A percentile compares a stretch with the other conserved stretches of the same genome.
These are phyloP conservation scores for Leptosphaerulina australis DNA, from an alignment of 2,329 filamentous ascomycete genomes.

Conservation along the genomic window DNA sequence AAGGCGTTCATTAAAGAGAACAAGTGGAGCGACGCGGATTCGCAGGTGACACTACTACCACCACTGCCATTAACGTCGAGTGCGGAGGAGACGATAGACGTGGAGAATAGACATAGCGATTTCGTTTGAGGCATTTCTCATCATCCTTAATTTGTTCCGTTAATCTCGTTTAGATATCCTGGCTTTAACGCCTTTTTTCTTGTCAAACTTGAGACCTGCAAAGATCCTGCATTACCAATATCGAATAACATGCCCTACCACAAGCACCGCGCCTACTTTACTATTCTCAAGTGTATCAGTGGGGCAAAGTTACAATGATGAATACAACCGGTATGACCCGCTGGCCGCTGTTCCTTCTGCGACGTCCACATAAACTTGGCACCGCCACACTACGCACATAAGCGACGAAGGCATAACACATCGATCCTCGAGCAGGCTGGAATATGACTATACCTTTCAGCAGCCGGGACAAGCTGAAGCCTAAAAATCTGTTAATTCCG, in stretches of 20 bases:
- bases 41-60: constrained; percentile 2
- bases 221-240: too few species aligned
- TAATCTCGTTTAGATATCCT: constrained; percentile 2
- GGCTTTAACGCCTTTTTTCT: not conserved
- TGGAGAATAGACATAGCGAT: constrained; percentile 11
- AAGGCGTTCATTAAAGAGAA: constrained; percentile 3
- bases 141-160: not conserved
- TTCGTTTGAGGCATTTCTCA: not conserved
- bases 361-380: not conserved
- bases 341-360: not conserved
- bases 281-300: not conserved
- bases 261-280: too few species aligned
- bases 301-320: not conserved
- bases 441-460: too few species aligned
- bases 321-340: not conserved
- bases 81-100: constrained; percentile 1
- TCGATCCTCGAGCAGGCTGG: not conserved
- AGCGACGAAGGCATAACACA: not conserved
- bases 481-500: not conserved
- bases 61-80: constrained; percentile 2
- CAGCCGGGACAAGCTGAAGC: too few species aligned
- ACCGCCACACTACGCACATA: not conserved
- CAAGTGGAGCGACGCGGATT: constrained; percentile 9
- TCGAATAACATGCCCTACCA: too few species aligned
- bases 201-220: not conserved